phyloP scores from a whole-genome alignment of 257 asterid genomes.

The Primulina eburnea region DNA sequence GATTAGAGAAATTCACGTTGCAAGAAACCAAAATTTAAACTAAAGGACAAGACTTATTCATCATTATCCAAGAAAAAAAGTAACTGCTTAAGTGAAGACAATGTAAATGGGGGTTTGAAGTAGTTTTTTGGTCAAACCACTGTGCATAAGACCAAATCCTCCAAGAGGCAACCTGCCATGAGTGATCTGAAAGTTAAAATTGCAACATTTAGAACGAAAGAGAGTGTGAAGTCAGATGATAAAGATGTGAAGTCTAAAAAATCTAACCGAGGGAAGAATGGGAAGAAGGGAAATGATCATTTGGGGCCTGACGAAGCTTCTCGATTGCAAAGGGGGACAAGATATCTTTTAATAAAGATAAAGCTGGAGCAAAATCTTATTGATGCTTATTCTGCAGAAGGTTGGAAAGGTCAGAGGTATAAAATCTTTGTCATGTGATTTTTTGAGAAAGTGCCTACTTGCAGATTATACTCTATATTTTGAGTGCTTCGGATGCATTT shows the following conservation, averaged over 20 bases:
- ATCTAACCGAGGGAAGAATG: neutral
- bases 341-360: constrained; percentile 75
- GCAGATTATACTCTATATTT: constrained; percentile 7
- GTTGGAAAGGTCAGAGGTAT: constrained; percentile 99
- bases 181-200: neutral
- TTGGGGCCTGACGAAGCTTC: constrained; percentile 63
- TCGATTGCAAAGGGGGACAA: constrained; percentile 82
- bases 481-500: neutral
- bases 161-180: neutral
- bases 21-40: too few species aligned
- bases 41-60: too few species aligned
- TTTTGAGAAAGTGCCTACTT: constrained; percentile 18
- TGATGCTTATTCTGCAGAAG: constrained; percentile 95
- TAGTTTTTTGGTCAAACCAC: neutral
- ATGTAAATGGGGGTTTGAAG: neutral
- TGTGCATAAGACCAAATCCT: neutral
- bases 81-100: neutral
- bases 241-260: neutral
- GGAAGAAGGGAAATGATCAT: neutral
- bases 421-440: constrained; percentile 24
- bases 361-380: constrained; percentile 93
- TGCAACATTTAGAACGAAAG: neutral
- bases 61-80: too few species aligned
- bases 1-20: too few species aligned
- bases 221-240: neutral